Base-by-base conservation (phyloP, 2,329 filamentous ascomycete species). In the Epichloe sylvatica region DNA sequence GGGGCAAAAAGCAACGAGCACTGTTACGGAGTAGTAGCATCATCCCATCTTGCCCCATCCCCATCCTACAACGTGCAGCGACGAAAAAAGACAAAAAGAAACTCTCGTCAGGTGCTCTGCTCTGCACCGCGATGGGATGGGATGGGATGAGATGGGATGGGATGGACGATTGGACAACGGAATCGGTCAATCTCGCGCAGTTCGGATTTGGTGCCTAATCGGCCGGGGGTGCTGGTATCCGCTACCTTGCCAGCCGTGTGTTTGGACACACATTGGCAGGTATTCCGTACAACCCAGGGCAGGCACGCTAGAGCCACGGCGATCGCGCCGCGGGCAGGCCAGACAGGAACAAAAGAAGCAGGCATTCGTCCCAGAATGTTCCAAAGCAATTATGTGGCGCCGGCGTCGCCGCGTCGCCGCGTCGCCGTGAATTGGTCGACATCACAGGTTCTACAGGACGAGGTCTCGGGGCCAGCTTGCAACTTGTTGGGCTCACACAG, bases 231-330 rank as follows among this genome's bases (percentile, higher is more conserved):
- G n/a, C 17, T 6, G 21, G 45, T 38, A 11, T 2, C 12, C 15
- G 23, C 21, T 43, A 43, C 41, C 5, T 43, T 19, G 13, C 5
- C 12, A 8, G 8, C 21, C 0, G 39, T 21, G 21, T 25, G 2
- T 12, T 17, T n/a, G 19, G 17, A 11, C 45, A 12, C 36, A 38
- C 17, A 34, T 2, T 17, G 3, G 13, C 23, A 23, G 41, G 38
- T 49, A 30, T 4, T 15, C n/a, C 8, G 3, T 37, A 44, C 40
- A 37, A 21, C 15, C 19, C 23, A 33, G 47, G 17, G 19, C n/a
- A 43, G 30, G 40, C 49, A 33, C 44, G 44, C 49, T 50, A 47
- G 48, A 50, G 13, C 44, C 49, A 44, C 44, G 30, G 49, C 48
- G 48, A 50, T 50, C 48, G 25, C 48, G 48, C 48, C 40, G 47